phyloP scores from a whole-genome alignment of 495 filamentous ascomycete species.

The Xylaria palmicola region DNA sequence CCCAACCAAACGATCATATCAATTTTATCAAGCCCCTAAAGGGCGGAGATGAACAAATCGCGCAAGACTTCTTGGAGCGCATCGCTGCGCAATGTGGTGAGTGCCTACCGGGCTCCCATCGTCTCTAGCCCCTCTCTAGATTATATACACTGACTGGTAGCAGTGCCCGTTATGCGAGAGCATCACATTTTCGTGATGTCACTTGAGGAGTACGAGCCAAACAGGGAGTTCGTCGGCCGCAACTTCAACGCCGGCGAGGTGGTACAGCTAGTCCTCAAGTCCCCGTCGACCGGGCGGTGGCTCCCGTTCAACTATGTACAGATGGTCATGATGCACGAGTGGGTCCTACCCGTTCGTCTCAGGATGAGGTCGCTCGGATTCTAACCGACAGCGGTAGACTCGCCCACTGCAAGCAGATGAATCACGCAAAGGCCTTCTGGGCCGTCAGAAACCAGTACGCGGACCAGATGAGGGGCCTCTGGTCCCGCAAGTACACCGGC shows the following conservation, averaged over 20 bases:
- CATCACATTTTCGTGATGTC: conserved; percentile 67
- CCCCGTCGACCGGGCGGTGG: conserved; percentile 61
- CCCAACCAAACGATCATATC: conserved; percentile 66
- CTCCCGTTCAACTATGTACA: conserved; percentile 72
- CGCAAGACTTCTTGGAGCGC: conserved; percentile 69
- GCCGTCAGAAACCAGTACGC: conserved; percentile 66
- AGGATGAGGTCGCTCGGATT: not conserved
- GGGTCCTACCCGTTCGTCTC: not conserved
- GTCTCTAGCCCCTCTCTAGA: not conserved
- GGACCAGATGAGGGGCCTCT: conserved; percentile 60
- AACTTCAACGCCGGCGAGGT: conserved; percentile 87
- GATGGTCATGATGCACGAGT: conserved; percentile 84
- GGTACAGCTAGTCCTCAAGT: conserved; percentile 73
- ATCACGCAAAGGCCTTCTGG: conserved; percentile 74
- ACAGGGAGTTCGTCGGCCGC: conserved; percentile 71
- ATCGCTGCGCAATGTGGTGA: conserved; percentile 73
- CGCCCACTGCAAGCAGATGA: conserved; percentile 83
- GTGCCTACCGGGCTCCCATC: conserved; percentile 7
- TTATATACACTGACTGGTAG: conserved; percentile 6
- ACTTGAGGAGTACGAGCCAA: conserved; percentile 74
- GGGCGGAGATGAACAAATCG: conserved; percentile 54
- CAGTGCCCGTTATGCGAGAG: conserved; percentile 68
- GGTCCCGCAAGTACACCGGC: conserved; percentile 65
- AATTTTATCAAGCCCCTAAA: conserved; percentile 74
- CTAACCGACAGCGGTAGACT: conserved; percentile 43